Percentiles rank a stretch among this genome's conserved stretches.
Conservation (phyloP, 2,329 filamentous ascomycete species). For the Stagonosporopsis chrysanthemi region DNA sequence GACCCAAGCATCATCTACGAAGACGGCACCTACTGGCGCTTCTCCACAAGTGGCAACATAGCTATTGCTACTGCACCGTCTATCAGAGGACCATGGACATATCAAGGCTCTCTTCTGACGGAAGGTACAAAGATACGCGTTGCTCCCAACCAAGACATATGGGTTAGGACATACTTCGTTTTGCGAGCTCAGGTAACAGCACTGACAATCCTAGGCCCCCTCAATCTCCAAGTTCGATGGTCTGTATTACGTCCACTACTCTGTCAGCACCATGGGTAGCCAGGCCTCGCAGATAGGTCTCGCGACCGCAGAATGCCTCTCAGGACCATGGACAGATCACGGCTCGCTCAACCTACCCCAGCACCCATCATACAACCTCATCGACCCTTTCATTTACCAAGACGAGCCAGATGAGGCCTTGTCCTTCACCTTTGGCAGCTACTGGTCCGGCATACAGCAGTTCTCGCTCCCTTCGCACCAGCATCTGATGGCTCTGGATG, state of each 20-base stretch:
- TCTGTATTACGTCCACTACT: conserved; percentile 68
- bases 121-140: conserved; percentile 53
- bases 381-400: conserved; percentile 59
- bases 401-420: conserved; percentile 40
- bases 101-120: conserved; percentile 53
- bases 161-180: conserved; percentile 42
- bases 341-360: conserved; percentile 56
- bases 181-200: neutral
- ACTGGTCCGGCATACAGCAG: conserved; percentile 71
- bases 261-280: conserved; percentile 65
- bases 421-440: conserved; percentile 69
- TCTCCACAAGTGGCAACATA: conserved; percentile 58
- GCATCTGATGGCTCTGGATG: conserved; percentile 18
- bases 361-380: conserved; percentile 52
- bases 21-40: conserved; percentile 58
- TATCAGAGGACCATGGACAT: conserved; percentile 58
- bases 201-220: conserved; percentile 60
- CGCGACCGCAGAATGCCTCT: conserved; percentile 56
- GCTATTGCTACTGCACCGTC: conserved; percentile 54
- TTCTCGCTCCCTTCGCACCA: conserved; percentile 52
- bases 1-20: conserved; percentile 57
- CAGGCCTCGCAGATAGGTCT: conserved; percentile 68
- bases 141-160: conserved; percentile 54
- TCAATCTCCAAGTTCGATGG: conserved; percentile 64
- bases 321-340: conserved; percentile 66